These are phyloP conservation scores for Anethum foeniculum DNA, from an alignment of 140 eudicot species.

Conservation along the genomic window DNA sequence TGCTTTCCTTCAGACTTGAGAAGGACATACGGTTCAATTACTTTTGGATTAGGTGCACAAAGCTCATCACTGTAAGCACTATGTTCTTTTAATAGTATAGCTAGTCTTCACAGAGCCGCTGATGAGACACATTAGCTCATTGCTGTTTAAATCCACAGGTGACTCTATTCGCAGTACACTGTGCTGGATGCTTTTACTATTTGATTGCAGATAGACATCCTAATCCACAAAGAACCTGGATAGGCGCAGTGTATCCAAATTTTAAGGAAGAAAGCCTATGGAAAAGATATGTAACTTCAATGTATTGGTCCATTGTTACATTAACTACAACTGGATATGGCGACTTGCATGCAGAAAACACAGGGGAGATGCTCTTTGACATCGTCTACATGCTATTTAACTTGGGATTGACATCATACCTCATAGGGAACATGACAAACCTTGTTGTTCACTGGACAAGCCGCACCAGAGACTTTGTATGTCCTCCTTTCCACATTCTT, in stretches of 20 bases:
- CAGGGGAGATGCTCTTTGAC: slow-evolving; percentile 83
- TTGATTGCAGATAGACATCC: slow-evolving; percentile 83
- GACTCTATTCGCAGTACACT: slow-evolving; percentile 84
- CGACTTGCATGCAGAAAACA: slow-evolving; percentile 80
- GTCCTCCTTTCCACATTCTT: slow-evolving; percentile 23
- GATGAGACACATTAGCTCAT: not conserved
- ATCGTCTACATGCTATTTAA: slow-evolving; percentile 85
- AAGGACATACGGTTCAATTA: slow-evolving; percentile 95
- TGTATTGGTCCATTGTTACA: slow-evolving; percentile 94
- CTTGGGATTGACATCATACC: slow-evolving; percentile 79
- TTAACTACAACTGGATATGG: slow-evolving; percentile 94
- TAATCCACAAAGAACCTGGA: slow-evolving; percentile 75
- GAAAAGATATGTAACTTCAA: slow-evolving; percentile 62
- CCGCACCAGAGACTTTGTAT: slow-evolving; percentile 82
- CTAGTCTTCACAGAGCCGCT: not conserved
- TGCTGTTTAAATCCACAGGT: slow-evolving; percentile 44
- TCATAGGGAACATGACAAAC: slow-evolving; percentile 96
- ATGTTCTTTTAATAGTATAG: not conserved
- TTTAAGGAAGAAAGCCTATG: slow-evolving; percentile 66
- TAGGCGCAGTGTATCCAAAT: slow-evolving; percentile 72
- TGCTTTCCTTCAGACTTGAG: slow-evolving; percentile 67
- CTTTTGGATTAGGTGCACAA: slow-evolving; percentile 91
- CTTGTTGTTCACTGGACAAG: slow-evolving; percentile 96
- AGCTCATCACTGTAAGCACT: slow-evolving; percentile 68
- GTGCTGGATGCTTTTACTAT: slow-evolving; percentile 93